Percentiles rank a stretch among this genome's conserved stretches.
Evolutionary conservation across 1,139 yeast genomes (phyloP).

Genomic region (Blastobotrys illinoisensis): DNA sequence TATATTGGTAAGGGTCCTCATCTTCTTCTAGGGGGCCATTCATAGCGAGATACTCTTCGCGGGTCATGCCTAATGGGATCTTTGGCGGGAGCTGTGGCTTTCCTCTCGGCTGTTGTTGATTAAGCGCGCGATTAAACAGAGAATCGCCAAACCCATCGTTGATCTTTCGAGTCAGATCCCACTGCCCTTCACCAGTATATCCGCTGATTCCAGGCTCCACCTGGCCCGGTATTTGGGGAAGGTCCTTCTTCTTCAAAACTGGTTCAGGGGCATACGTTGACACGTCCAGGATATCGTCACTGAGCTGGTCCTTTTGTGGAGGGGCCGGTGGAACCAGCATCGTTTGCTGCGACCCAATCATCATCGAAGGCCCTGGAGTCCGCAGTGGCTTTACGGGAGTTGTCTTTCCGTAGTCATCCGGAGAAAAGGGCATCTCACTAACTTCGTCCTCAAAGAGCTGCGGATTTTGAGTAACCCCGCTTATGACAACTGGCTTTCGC

Average conservation of each 20-base stretch:
- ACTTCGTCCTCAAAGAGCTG: conserved; percentile 10
- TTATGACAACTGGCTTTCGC: neutral
- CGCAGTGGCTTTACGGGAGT: neutral
- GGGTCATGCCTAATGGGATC: conserved; percentile 28
- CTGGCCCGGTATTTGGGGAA: conserved; percentile 16
- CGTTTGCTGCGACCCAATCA: neutral
- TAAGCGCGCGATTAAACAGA: conserved; percentile 25
- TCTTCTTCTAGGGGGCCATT: conserved; percentile 17
- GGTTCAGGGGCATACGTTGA: conserved; percentile 29
- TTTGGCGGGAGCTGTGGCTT: conserved; percentile 29
- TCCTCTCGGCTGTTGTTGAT: conserved; percentile 8
- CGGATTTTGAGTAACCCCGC: neutral
- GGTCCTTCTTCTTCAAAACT: conserved; percentile 10
- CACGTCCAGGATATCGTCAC: conserved; percentile 19
- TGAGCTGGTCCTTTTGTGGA: conserved; percentile 3
- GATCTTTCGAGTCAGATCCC: conserved; percentile 29
- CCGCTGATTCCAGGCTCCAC: conserved; percentile 27
- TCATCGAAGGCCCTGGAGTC: neutral
- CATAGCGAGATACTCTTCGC: conserved; percentile 25
- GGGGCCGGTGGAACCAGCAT: neutral
- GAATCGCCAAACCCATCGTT: conserved; percentile 35
- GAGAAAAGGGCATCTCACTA: conserved; percentile 25
- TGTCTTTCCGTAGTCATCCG: conserved; percentile 21
- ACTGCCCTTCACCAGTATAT: conserved; percentile 25
- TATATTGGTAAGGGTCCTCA: conserved; percentile 11